phyloP scores from a whole-genome alignment of 176 grass and related monocot species.

The Ananas comosus region DNA sequence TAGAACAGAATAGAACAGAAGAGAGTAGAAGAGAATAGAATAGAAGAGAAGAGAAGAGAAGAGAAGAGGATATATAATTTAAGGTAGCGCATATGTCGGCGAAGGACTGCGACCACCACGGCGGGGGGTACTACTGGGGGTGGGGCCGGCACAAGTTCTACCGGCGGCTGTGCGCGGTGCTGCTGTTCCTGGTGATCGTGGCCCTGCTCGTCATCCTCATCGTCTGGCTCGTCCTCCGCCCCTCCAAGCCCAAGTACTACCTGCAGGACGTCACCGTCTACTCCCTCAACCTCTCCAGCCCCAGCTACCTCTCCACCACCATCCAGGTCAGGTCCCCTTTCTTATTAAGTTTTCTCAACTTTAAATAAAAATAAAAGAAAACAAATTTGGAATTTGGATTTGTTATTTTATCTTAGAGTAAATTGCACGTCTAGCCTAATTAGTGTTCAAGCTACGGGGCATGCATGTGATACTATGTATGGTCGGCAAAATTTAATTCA shows the following conservation, averaged over 20 bases:
- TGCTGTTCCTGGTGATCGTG: neutral
- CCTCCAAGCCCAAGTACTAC: conserved; percentile 56
- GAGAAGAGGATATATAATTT: too few relatives aligned
- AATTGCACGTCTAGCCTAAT: too few relatives aligned
- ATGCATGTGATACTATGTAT: too few relatives aligned
- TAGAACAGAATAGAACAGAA: too few relatives aligned
- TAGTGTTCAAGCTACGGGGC: too few relatives aligned
- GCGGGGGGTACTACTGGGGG: neutral
- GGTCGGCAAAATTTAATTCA: too few relatives aligned
- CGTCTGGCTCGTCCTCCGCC: conserved; percentile 45
- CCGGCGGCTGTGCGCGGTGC: neutral
- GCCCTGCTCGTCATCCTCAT: conserved; percentile 19
- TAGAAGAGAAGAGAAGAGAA: too few relatives aligned
- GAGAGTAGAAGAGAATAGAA: too few relatives aligned
- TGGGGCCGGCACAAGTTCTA: neutral
- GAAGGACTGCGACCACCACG: conserved; percentile 46
- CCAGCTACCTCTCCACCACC: conserved; percentile 45
- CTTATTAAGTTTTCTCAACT: neutral
- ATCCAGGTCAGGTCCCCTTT: conserved; percentile 42
- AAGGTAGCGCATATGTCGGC: neutral
- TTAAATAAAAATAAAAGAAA: neutral
- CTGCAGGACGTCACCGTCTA: conserved; percentile 63
- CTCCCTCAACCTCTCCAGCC: conserved; percentile 59
- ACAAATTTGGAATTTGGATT: too few relatives aligned
- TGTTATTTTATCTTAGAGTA: too few relatives aligned